phyloP scores from a whole-genome alignment of 2,329 filamentous ascomycete genomes.

The Chaetomium olivaceum region DNA sequence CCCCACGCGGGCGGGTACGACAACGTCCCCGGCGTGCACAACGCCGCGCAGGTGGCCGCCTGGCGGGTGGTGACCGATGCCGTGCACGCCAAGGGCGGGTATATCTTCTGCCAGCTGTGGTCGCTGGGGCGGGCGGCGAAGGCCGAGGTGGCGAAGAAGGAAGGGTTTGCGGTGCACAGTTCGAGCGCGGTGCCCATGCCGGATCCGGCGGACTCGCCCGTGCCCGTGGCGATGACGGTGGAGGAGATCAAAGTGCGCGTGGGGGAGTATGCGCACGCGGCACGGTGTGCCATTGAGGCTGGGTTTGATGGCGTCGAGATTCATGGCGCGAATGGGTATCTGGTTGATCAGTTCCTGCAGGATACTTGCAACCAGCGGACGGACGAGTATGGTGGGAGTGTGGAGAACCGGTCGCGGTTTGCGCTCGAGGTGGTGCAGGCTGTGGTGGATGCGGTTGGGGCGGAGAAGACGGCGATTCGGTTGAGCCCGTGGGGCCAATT shows the following conservation, averaged over 20 bases:
- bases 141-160: slow-evolving; percentile 35
- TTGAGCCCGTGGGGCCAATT: slow-evolving; percentile 57
- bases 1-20: slow-evolving; percentile 39
- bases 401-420: slow-evolving; percentile 52
- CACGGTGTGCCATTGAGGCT: slow-evolving; percentile 49
- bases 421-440: slow-evolving; percentile 56
- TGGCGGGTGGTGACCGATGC: slow-evolving; percentile 62
- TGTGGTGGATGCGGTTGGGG: slow-evolving; percentile 43
- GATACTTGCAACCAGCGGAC: slow-evolving; percentile 53
- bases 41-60: slow-evolving; percentile 52
- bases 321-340: slow-evolving; percentile 58
- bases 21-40: slow-evolving; percentile 61
- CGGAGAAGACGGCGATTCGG: slow-evolving; percentile 50
- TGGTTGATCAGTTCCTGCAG: slow-evolving; percentile 58
- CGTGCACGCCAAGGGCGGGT: slow-evolving; percentile 61
- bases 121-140: slow-evolving; percentile 42
- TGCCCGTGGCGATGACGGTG: slow-evolving; percentile 47
- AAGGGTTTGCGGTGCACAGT: slow-evolving; percentile 41
- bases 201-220: slow-evolving; percentile 41
- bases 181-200: slow-evolving; percentile 47
- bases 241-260: slow-evolving; percentile 57
- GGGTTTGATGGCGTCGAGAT: slow-evolving; percentile 51
- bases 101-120: slow-evolving; percentile 64
- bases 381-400: slow-evolving; percentile 57
- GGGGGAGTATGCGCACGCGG: slow-evolving; percentile 53